These are phyloP conservation scores for Boletus tylopilopsis DNA, from an alignment of 768 basidiomycete species.

Conservation along the genomic window DNA sequence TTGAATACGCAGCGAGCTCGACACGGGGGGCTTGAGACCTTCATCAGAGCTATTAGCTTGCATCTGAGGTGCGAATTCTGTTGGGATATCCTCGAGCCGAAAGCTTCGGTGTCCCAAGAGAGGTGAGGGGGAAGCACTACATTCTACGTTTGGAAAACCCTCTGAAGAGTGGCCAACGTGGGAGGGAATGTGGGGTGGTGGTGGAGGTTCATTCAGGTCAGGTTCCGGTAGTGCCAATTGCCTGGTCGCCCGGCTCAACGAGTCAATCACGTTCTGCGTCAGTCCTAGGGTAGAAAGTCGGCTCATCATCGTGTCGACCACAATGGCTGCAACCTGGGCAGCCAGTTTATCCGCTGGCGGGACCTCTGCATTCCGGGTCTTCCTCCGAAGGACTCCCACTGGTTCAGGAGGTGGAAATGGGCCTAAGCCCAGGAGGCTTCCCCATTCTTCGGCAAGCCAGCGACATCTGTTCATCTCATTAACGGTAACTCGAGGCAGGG, in stretches of 20 bases:
- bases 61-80: neutral
- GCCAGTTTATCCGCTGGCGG: neutral
- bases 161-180: neutral
- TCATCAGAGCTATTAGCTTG: neutral
- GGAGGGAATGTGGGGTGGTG: neutral
- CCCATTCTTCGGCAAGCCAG: constrained; percentile 1
- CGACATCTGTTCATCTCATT: neutral
- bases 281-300: neutral
- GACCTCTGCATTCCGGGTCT: neutral
- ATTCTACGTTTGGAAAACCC: neutral
- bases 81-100: no score
- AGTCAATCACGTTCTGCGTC: neutral
- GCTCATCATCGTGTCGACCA: neutral
- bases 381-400: neutral
- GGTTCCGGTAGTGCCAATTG: neutral
- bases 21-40: neutral
- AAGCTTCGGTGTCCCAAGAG: no score
- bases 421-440: constrained; percentile 6
- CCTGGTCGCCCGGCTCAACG: neutral
- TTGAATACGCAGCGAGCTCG: no score
- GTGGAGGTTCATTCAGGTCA: neutral
- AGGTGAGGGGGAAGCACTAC: neutral
- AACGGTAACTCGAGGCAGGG: neutral
- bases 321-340: neutral
- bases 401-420: constrained; percentile 1